Conservation (phyloP, 768 basidiomycete species). For the Hebeloma cylindrosporum region DNA sequence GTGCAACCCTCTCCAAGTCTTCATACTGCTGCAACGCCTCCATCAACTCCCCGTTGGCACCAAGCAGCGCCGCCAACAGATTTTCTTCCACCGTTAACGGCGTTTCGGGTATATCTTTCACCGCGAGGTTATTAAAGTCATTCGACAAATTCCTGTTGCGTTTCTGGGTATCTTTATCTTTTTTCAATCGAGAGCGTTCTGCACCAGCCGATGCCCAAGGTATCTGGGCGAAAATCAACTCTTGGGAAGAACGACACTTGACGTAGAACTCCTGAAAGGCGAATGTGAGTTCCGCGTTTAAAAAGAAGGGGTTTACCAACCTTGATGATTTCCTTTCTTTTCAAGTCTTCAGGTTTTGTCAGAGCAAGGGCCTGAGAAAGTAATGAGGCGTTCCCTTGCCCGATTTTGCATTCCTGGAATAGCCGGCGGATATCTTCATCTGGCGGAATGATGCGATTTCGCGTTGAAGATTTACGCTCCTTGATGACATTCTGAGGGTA, state of each 20-base stretch:
- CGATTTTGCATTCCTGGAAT: slow-evolving; percentile 84
- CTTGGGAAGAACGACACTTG: slow-evolving; percentile 81
- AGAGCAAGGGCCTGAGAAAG: slow-evolving; percentile 69
- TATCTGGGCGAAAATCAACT: slow-evolving; percentile 83
- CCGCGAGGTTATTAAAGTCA: slow-evolving; percentile 13
- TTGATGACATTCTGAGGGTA: slow-evolving; percentile 19
- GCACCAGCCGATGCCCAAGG: slow-evolving; percentile 88
- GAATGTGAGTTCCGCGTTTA: not conserved
- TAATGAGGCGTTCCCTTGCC: slow-evolving; percentile 74
- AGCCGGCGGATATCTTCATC: slow-evolving; percentile 86
- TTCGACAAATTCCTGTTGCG: slow-evolving; percentile 24
- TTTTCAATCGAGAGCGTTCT: slow-evolving; percentile 56
- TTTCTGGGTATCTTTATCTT: slow-evolving; percentile 25
- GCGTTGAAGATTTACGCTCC: slow-evolving; percentile 38
- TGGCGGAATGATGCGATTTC: slow-evolving; percentile 55
- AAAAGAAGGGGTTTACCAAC: slow-evolving; percentile 39
- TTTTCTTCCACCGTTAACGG: slow-evolving; percentile 68
- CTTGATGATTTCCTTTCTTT: slow-evolving; percentile 62
- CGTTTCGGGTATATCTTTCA: slow-evolving; percentile 25
- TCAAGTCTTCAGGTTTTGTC: slow-evolving; percentile 70
- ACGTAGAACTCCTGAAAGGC: slow-evolving; percentile 73
- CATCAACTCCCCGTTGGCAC: slow-evolving; percentile 69
- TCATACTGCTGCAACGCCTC: slow-evolving; percentile 74
- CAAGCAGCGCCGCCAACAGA: slow-evolving; percentile 69
- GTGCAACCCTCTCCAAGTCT: slow-evolving; percentile 68